phyloP scores from a whole-genome alignment of 2,329 filamentous ascomycete genomes.

The Pseudogymnoascus sp. region DNA sequence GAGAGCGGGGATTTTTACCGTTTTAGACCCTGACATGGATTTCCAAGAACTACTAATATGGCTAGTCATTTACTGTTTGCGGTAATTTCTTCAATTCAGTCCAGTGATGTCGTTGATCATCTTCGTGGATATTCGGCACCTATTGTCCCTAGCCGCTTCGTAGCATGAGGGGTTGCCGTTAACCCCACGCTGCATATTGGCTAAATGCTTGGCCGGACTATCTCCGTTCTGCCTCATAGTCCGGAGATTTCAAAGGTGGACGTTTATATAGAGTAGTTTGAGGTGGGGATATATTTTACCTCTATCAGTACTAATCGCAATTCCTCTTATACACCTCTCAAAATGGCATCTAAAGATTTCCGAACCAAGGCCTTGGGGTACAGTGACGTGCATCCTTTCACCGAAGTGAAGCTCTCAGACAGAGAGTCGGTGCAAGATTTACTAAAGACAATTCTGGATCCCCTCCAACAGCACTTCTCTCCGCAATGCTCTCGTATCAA shows the following conservation, averaged over 20 bases:
- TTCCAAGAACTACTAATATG: neutral
- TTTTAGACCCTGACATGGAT: neutral
- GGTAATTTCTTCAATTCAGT: neutral
- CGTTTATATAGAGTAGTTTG: conserved; percentile 2
- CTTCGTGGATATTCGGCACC: neutral
- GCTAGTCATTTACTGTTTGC: neutral
- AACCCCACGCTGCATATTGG: conserved; percentile 5
- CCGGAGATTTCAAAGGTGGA: neutral
- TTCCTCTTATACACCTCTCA: neutral
- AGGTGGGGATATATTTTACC: neutral
- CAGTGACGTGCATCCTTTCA: conserved; percentile 46
- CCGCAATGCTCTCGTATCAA: conserved; percentile 56
- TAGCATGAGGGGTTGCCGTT: neutral
- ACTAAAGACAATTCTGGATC: conserved; percentile 57
- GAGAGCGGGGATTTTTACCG: neutral
- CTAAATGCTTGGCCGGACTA: neutral
- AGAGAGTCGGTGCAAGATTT: conserved; percentile 52
- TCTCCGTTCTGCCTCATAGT: neutral
- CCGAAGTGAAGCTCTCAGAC: conserved; percentile 41
- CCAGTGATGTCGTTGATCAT: neutral
- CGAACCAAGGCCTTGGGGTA: conserved; percentile 39
- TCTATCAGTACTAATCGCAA: neutral
- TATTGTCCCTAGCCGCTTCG: neutral
- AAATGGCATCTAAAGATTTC: neutral
- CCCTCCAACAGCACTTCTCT: conserved; percentile 65